Base-by-base conservation (phyloP, 2,329 filamentous ascomycete species). In the Botrytis tulipae region DNA sequence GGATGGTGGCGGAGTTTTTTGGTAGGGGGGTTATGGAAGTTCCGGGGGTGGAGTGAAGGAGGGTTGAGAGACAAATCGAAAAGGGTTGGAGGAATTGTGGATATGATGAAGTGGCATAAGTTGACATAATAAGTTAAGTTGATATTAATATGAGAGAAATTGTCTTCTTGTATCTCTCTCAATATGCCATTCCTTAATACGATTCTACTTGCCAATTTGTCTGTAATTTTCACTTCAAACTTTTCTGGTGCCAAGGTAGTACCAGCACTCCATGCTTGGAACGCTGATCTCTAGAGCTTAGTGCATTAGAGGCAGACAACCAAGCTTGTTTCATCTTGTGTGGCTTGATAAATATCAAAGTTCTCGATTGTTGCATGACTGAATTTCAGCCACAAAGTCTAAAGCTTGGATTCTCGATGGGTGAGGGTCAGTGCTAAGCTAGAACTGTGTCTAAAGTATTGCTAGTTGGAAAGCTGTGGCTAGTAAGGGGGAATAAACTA, bases 1-100 rank as follows among this genome's bases (percentile, higher is more conserved):
- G 89, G n/a, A 95, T 94, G 2, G 89, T 98, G 73, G 93, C 94
- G 74, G 94, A 97, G 80, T 99, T 96, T 89, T 98, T 97, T 85
- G 95, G 95, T 0, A 86, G 95, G 73, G 95, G 96, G 1, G 94
- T 98, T 5, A 97, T 98, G 94, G 88, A 86, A 40, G 86, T 80
- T 61, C 76, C 79, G 4, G 71, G 71, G 7, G 51, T 73, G 51
- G 71, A 73, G 42, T 73, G n/a, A 54, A 22, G 5, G 32, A 44
- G 22, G 18, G 18, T 3, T 29, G 3, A 57, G n/a, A 16, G 16
- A 44, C 32, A 9, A 32, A 40, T 29, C 7, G 61, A 29, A 10
- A 14, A 29, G 14, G 25, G 62, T 4, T 25, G 40, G 20, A 16
- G 40, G 4, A 29, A 63, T 44, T 57, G 61, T 29, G 25, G 25